phyloP scores from a whole-genome alignment of 768 basidiomycete genomes.

The Hypsizygus marmoreus region DNA sequence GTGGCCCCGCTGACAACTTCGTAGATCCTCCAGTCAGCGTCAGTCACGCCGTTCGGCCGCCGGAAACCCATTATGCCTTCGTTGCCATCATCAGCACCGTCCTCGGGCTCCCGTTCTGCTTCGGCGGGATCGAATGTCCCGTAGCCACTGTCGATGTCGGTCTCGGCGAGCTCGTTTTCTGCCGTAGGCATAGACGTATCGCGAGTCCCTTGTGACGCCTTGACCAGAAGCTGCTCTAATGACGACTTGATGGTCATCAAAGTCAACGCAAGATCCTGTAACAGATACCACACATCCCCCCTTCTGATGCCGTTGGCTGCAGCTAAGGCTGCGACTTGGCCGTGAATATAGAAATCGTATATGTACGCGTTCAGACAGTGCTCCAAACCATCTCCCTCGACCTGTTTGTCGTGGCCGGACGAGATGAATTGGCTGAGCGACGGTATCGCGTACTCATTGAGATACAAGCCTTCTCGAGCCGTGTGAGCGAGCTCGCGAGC shows the following conservation, averaged over 20 bases:
- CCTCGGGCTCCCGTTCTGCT: slow-evolving; percentile 10
- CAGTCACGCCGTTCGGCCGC: slow-evolving; percentile 40
- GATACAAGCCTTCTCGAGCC: slow-evolving; percentile 50
- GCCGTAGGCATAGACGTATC: slow-evolving; percentile 9
- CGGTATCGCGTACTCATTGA: slow-evolving; percentile 65
- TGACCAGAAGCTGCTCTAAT: slow-evolving; percentile 48
- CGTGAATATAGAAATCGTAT: slow-evolving; percentile 70
- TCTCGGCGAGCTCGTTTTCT: slow-evolving; percentile 17
- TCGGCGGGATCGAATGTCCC: slow-evolving; percentile 25
- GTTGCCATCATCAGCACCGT: slow-evolving; percentile 22
- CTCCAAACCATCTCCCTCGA: slow-evolving; percentile 12
- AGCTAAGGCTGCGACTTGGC: slow-evolving; percentile 50
- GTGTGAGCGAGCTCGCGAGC: slow-evolving; percentile 56
- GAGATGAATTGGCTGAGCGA: slow-evolving; percentile 40
- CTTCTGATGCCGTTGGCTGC: slow-evolving; percentile 58
- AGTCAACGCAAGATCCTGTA: slow-evolving; percentile 59
- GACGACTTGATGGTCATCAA: slow-evolving; percentile 50
- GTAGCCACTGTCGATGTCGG: slow-evolving; percentile 25
- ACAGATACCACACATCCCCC: slow-evolving; percentile 65
- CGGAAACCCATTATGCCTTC: slow-evolving; percentile 16
- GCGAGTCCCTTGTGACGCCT: slow-evolving; percentile 12
- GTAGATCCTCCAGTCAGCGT: slow-evolving; percentile 59
- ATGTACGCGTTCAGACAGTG: slow-evolving; percentile 62
- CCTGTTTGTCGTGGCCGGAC: not conserved
- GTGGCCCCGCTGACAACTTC: slow-evolving; percentile 44